Percentiles rank a stretch among this genome's conserved stretches.
These are phyloP conservation scores for Pseudocercospora macadamiae DNA, from an alignment of 2,329 filamentous ascomycete genomes.

Conservation along the genomic window DNA sequence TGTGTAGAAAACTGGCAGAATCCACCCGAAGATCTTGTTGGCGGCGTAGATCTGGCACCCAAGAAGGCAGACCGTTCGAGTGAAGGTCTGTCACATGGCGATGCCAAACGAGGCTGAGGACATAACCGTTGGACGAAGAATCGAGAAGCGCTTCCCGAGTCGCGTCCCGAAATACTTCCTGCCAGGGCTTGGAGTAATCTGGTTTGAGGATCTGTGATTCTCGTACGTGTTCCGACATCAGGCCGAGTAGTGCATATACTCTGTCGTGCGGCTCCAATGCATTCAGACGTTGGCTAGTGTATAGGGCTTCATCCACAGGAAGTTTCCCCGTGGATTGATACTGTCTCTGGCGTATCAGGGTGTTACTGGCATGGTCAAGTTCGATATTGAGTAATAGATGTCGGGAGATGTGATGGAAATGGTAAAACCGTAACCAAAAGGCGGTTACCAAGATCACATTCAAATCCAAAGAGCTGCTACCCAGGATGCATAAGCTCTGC, in stretches of 20 bases:
- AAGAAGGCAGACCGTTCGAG: no score
- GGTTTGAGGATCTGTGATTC: background rate
- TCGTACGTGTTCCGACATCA: background rate
- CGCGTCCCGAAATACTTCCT: background rate
- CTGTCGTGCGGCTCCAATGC: background rate
- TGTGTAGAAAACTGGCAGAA: no score
- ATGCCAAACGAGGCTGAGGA: no score
- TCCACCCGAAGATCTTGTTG: no score
- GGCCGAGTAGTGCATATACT: background rate
- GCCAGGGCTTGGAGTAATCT: background rate
- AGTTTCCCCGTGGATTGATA: background rate
- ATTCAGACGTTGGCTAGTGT: background rate
- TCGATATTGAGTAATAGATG: background rate
- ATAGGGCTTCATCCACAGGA: background rate
- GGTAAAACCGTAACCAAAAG: background rate
- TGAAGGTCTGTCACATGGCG: no score
- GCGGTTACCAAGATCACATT: background rate
- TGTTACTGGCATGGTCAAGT: background rate
- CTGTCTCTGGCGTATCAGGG: background rate
- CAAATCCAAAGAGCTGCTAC: background rate
- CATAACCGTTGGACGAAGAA: no score
- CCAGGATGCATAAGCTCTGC: background rate
- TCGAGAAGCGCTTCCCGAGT: background rate
- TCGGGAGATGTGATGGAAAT: background rate
- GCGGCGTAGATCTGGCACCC: no score